phyloP scores from a whole-genome alignment of 345 rosid species.

The Pistacia atlantica region DNA sequence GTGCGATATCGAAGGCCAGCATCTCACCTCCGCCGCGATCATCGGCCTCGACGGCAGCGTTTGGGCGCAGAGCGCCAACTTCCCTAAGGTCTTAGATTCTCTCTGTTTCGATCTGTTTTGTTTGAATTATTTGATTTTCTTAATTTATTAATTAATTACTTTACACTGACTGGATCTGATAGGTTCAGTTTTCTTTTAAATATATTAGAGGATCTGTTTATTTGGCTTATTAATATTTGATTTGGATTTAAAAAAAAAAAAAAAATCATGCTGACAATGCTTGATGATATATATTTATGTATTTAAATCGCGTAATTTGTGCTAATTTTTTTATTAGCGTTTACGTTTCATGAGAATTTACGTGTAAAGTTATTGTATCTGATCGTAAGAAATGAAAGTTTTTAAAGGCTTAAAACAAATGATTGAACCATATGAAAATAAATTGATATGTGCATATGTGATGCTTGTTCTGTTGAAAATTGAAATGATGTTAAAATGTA shows the following conservation, averaged over 20 bases:
- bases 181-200: neutral
- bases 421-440: neutral
- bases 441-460: neutral
- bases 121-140: constrained; percentile 2
- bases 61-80: constrained; percentile 49
- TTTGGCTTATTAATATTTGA: neutral
- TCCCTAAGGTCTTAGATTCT: constrained; percentile 33
- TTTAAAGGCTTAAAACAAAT: neutral
- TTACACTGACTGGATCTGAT: constrained; percentile 7
- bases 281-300: neutral
- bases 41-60: constrained; percentile 55
- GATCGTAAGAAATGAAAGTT: neutral
- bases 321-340: no score
- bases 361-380: neutral
- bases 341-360: no score
- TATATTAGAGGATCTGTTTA: neutral
- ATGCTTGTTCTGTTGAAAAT: no score
- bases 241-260: neutral
- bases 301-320: no score
- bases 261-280: neutral
- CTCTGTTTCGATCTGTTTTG: neutral
- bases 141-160: neutral
- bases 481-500: neutral
- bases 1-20: constrained; percentile 50
- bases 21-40: constrained; percentile 45